Percentiles rank a stretch among this genome's conserved stretches.
These are phyloP conservation scores for Emericellopsis cladophorae DNA, from an alignment of 2,329 filamentous ascomycete genomes.

Conservation along the genomic window DNA sequence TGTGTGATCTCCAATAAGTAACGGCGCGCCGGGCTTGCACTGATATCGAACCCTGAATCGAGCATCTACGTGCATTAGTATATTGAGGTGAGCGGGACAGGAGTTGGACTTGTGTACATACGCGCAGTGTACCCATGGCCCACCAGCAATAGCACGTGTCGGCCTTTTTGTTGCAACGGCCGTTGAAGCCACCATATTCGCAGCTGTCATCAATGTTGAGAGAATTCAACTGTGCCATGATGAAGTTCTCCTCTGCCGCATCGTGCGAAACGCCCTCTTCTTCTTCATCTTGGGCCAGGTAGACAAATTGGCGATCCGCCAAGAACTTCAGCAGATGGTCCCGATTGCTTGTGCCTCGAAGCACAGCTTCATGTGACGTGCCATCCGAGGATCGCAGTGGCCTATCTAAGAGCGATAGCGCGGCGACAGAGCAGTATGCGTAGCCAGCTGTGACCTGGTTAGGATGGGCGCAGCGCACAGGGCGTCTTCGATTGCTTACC, in stretches of 20 bases:
- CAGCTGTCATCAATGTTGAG: constrained; percentile 16
- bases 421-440: constrained; percentile 76
- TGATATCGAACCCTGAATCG: constrained; percentile 42
- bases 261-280: constrained; percentile 29
- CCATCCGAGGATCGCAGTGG: constrained; percentile 26
- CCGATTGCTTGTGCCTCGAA: constrained; percentile 11
- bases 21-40: constrained; percentile 47
- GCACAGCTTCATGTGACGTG: constrained; percentile 18
- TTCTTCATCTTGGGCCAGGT: constrained; percentile 25
- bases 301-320: constrained; percentile 50
- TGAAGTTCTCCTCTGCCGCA: constrained; percentile 25
- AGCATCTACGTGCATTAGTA: constrained; percentile 34
- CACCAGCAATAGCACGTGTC: constrained; percentile 97
- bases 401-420: constrained; percentile 62
- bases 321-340: constrained; percentile 38
- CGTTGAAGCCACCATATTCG: constrained; percentile 67
- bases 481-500: constrained; percentile 31
- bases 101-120: constrained; percentile 10
- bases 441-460: constrained; percentile 55
- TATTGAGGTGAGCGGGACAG: constrained; percentile 1
- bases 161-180: constrained; percentile 77
- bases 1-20: constrained; percentile 82
- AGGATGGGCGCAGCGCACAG: not conserved
- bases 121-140: constrained; percentile 54
- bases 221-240: constrained; percentile 19